phyloP scores from a whole-genome alignment of 202 grass and related monocot genomes.

The Schoenoplectus tabernaemontani region DNA sequence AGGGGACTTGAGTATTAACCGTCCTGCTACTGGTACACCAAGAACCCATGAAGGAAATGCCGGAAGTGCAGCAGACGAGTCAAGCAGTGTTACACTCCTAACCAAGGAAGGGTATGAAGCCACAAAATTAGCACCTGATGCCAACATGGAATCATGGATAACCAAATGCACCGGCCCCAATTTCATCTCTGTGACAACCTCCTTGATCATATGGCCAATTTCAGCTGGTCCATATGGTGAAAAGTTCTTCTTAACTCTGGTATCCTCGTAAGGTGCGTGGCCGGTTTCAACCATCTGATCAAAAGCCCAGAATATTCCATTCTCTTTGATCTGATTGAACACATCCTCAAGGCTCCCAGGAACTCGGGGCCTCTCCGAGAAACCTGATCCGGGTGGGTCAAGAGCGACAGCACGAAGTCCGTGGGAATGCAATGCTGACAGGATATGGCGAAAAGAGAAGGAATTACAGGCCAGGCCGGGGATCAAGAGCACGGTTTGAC shows the following conservation, averaged over 20 bases:
- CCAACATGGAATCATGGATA: slow-evolving; percentile 65
- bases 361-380: slow-evolving; percentile 31
- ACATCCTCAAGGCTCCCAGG: slow-evolving; percentile 28
- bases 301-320: slow-evolving; percentile 80
- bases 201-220: slow-evolving; percentile 32
- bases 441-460: slow-evolving; percentile 60
- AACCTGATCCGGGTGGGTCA: slow-evolving; percentile 59
- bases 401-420: slow-evolving; percentile 33
- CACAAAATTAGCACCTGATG: slow-evolving; percentile 42
- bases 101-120: slow-evolving; percentile 34
- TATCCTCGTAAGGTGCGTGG: slow-evolving; percentile 57
- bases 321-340: slow-evolving; percentile 46
- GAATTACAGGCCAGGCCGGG: slow-evolving; percentile 60
- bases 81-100: slow-evolving; percentile 55
- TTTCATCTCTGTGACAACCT: slow-evolving; percentile 43
- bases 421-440: slow-evolving; percentile 28
- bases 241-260: slow-evolving; percentile 3
- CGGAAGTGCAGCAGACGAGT: slow-evolving; percentile 35
- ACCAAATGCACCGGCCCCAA: slow-evolving; percentile 64
- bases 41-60: slow-evolving; percentile 63
- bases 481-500: slow-evolving; percentile 47
- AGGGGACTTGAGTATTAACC: slow-evolving; percentile 43
- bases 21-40: slow-evolving; percentile 42
- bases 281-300: slow-evolving; percentile 83
- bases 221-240: slow-evolving; percentile 36